phyloP scores from a whole-genome alignment of 352 stramenopile genomes.

The Pythium folliculosum region DNA sequence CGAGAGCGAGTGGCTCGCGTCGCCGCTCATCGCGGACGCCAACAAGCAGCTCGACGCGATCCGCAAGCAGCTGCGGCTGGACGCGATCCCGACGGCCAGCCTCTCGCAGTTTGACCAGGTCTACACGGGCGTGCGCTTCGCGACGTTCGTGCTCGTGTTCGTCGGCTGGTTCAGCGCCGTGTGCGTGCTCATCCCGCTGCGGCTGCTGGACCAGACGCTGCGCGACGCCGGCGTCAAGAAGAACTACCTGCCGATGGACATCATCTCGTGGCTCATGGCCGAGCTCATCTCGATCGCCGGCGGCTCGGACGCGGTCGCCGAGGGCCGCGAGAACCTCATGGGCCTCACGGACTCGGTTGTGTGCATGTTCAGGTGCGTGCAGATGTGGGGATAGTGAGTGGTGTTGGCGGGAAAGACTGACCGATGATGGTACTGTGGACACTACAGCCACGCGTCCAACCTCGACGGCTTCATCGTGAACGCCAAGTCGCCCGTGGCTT shows the following conservation, averaged over 20 bases:
- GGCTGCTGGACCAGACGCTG: slow-evolving; percentile 57
- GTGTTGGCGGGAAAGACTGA: neutral
- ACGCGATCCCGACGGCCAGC: slow-evolving; percentile 45
- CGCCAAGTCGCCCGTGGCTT: slow-evolving; percentile 56
- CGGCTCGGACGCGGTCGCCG: slow-evolving; percentile 47
- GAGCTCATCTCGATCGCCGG: slow-evolving; percentile 56
- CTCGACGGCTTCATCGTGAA: slow-evolving; percentile 87
- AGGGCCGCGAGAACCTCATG: slow-evolving; percentile 55
- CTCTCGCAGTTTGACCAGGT: slow-evolving; percentile 49
- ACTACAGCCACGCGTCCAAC: slow-evolving; percentile 73
- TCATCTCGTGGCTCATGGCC: slow-evolving; percentile 57
- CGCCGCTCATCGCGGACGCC: slow-evolving; percentile 47
- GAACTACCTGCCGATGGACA: slow-evolving; percentile 81
- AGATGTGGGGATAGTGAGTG: too few species aligned
- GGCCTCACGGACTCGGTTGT: slow-evolving; percentile 68
- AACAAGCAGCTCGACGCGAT: slow-evolving; percentile 63
- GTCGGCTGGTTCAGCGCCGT: slow-evolving; percentile 77
- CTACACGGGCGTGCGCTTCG: slow-evolving; percentile 70
- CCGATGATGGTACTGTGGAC: neutral
- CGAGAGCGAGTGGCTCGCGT: slow-evolving; percentile 54
- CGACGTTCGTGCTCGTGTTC: slow-evolving; percentile 67
- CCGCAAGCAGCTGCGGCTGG: slow-evolving; percentile 63
- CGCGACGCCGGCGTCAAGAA: slow-evolving; percentile 59
- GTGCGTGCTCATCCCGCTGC: slow-evolving; percentile 65
- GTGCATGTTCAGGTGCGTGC: slow-evolving; percentile 77